These are phyloP conservation scores for Lipomyces orientalis DNA, from an alignment of 805 yeast species.

Conservation along the genomic window DNA sequence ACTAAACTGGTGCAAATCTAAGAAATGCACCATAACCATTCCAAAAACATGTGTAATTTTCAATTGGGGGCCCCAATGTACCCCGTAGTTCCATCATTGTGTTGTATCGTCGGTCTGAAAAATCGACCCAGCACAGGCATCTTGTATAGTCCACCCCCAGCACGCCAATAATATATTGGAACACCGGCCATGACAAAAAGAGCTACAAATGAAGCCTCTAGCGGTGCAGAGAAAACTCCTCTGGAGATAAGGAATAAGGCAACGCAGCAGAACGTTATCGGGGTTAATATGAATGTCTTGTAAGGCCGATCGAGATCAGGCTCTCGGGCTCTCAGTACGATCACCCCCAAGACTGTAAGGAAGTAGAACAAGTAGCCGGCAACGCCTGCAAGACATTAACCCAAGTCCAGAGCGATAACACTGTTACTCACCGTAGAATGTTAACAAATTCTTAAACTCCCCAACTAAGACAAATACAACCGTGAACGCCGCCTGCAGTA, in stretches of 20 bases:
- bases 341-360: conserved; percentile 48
- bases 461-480: conserved; percentile 46
- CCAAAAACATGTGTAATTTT: background rate
- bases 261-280: conserved; percentile 48
- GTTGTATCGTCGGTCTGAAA: conserved; percentile 16
- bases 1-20: too few relatives aligned
- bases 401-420: conserved; percentile 33
- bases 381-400: conserved; percentile 20
- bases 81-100: background rate
- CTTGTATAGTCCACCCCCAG: conserved; percentile 27
- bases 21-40: background rate
- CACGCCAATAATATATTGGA: conserved; percentile 43
- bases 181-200: conserved; percentile 43
- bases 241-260: conserved; percentile 46
- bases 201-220: conserved; percentile 42
- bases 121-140: conserved; percentile 28
- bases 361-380: conserved; percentile 36
- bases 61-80: background rate
- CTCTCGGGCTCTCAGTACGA: conserved; percentile 45
- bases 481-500: conserved; percentile 45
- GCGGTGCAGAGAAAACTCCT: conserved; percentile 46
- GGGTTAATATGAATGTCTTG: conserved; percentile 47
- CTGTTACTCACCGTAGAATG: conserved; percentile 42
- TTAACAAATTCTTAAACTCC: conserved; percentile 46
- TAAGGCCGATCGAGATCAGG: conserved; percentile 49